Evolutionary conservation across 73 alveolate species (phyloP), one percentile per base, ranked within the genome.

Genomic region (Uronychia setigera): DNA sequence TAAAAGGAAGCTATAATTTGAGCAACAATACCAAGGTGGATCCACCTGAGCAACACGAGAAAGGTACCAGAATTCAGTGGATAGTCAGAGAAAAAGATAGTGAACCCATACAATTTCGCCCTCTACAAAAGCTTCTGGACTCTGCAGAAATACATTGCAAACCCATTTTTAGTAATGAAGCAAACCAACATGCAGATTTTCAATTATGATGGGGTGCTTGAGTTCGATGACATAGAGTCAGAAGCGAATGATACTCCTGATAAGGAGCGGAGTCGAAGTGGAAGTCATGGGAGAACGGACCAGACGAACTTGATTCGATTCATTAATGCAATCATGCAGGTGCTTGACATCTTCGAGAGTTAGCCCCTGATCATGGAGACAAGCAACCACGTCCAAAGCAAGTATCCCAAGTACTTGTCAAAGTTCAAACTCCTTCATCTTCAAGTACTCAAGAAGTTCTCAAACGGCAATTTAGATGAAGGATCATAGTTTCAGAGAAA

Each of bases 121-220:
- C 80, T 91, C 78, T 95, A 93, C 87, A 90, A 93, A 86, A 95
- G 89, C 83, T 95, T 95, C 81, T 95, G 99, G 99, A 85, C 26
- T 34, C 82, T 95, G 46, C 94, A 95, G 83, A 93, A 91, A 77
- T 90, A 93, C 81, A 75, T 95, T n/a, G 79, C 94, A 79, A 89
- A 95, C 82, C 99, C 99, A 33, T 93, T 95, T 82, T 83, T 90
- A 79, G 99, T 95, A 91, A 78, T 5, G 35, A 26, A n/a, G 5
- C 1, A 11, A 31, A 27, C 31, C 11, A 60, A 26, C 1, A 67
- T 29, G 58, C 77, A 78, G 91, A 85, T 85, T 0, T 85, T 58
- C 46, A 57, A 29, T 25, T 32, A 32, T 32, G 29, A 26, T 33
- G 34, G 74, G 19, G 67, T 46, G 67, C 79, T 67, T 1, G 91